phyloP scores from a whole-genome alignment of 2,329 filamentous ascomycete genomes.

The Penicillium sp. region DNA sequence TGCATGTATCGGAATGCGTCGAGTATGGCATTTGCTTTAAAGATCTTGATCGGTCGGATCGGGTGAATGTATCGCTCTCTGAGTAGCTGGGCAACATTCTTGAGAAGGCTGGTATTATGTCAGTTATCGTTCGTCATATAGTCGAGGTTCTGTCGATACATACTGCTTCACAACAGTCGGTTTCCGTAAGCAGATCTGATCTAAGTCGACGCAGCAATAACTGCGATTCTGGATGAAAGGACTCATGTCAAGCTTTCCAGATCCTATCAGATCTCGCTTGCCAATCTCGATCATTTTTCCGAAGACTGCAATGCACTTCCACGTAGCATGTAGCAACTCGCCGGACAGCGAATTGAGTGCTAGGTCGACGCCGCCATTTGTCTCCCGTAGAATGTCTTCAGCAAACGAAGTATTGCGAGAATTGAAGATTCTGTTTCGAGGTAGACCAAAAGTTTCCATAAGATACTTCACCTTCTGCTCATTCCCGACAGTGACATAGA shows the following conservation, averaged over 20 bases:
- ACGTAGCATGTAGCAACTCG: conserved; percentile 28
- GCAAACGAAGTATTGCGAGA: conserved; percentile 22
- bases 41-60: conserved; percentile 22
- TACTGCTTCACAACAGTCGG: conserved; percentile 8
- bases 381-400: conserved; percentile 15
- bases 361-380: conserved; percentile 26
- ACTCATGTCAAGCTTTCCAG: conserved; percentile 23
- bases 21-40: conserved; percentile 27
- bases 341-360: conserved; percentile 30
- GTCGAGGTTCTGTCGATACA: background rate
- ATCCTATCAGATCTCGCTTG: conserved; percentile 25
- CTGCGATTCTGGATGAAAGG: conserved; percentile 23
- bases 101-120: background rate
- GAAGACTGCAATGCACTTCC: conserved; percentile 32
- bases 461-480: conserved; percentile 24
- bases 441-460: conserved; percentile 18
- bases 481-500: conserved; percentile 27
- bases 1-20: conserved; percentile 49
- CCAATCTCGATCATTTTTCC: conserved; percentile 31
- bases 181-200: conserved; percentile 11
- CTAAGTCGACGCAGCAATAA: conserved; percentile 26
- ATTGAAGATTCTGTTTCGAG: conserved; percentile 23
- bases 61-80: conserved; percentile 11
- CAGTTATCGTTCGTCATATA: background rate
- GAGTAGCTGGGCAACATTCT: conserved; percentile 1